Evolutionary conservation across 2,329 filamentous ascomycete species (phyloP).

Genomic region (Colletotrichum theobromicola): DNA sequence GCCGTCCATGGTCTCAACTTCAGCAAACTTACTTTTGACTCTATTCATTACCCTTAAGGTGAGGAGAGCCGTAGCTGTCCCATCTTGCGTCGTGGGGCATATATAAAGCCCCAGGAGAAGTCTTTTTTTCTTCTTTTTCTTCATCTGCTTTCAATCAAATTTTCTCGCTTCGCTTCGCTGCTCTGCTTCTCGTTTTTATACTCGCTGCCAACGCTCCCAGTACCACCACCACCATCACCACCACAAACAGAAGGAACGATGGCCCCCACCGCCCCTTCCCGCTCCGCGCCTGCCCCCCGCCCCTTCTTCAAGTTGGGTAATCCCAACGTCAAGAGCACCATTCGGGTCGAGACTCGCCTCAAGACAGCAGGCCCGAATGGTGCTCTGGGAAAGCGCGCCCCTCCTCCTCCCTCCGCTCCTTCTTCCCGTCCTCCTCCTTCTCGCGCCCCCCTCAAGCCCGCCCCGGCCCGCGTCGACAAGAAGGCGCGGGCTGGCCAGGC

Average conservation of each 20-base stretch:
- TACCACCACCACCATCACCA: neutral
- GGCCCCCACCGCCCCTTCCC: neutral
- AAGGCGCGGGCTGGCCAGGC: neutral
- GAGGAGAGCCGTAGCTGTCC: neutral
- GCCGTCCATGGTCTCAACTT: too few species aligned
- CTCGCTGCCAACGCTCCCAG: neutral
- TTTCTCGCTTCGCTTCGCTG: neutral
- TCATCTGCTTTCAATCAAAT: neutral
- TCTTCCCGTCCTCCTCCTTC: too few species aligned
- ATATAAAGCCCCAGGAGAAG: neutral
- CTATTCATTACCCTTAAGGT: too few species aligned
- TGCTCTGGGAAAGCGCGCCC: neutral
- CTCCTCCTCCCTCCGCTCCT: too few species aligned
- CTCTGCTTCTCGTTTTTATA: neutral
- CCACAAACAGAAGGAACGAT: neutral
- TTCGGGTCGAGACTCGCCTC: neutral
- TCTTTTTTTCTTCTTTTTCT: neutral
- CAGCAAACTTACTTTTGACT: neutral
- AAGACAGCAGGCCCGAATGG: neutral
- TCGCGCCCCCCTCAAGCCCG: neutral
- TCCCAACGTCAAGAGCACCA: neutral
- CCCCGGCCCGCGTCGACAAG: neutral
- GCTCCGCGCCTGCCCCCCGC: neutral
- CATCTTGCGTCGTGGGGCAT: too few species aligned
- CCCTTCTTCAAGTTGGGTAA: neutral